Evolutionary conservation across 805 yeast genomes (phyloP).

Genomic region (Yarrowia deformans): DNA sequence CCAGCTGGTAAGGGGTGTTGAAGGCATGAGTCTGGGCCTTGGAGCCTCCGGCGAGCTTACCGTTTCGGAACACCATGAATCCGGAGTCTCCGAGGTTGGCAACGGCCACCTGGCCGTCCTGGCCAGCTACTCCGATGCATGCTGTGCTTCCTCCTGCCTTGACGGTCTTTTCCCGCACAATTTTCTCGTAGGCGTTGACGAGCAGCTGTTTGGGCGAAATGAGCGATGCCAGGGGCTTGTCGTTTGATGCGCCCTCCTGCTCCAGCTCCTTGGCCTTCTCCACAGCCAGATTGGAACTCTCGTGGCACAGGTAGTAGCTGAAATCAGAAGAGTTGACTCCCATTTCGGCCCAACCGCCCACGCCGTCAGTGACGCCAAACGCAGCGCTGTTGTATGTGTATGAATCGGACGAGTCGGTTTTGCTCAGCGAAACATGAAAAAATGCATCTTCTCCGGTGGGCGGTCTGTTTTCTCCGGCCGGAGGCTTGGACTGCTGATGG

Average conservation of each 20-base stretch:
- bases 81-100: slow-evolving; percentile 95
- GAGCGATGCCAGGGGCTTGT: slow-evolving; percentile 31
- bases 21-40: slow-evolving; percentile 83
- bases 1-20: slow-evolving; percentile 90
- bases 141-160: slow-evolving; percentile 95
- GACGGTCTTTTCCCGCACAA: slow-evolving; percentile 63
- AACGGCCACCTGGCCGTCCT: slow-evolving; percentile 62
- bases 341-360: slow-evolving; percentile 95
- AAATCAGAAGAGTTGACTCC: slow-evolving; percentile 91
- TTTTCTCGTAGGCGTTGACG: slow-evolving; percentile 60
- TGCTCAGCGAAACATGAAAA: slow-evolving; percentile 32
- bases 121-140: slow-evolving; percentile 72
- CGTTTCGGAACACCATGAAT: slow-evolving; percentile 81
- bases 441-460: slow-evolving; percentile 38
- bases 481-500: slow-evolving; percentile 31
- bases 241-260: background rate
- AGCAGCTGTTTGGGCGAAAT: slow-evolving; percentile 60
- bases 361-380: slow-evolving; percentile 76
- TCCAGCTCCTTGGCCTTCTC: slow-evolving; percentile 48
- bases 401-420: slow-evolving; percentile 20
- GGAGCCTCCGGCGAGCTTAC: slow-evolving; percentile 68
- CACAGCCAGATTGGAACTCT: slow-evolving; percentile 54
- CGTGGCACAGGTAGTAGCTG: slow-evolving; percentile 74
- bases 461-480: slow-evolving; percentile 31
- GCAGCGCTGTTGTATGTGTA: slow-evolving; percentile 41